Base-by-base conservation (phyloP, 805 yeast species). In the Ogataea neopini region DNA sequence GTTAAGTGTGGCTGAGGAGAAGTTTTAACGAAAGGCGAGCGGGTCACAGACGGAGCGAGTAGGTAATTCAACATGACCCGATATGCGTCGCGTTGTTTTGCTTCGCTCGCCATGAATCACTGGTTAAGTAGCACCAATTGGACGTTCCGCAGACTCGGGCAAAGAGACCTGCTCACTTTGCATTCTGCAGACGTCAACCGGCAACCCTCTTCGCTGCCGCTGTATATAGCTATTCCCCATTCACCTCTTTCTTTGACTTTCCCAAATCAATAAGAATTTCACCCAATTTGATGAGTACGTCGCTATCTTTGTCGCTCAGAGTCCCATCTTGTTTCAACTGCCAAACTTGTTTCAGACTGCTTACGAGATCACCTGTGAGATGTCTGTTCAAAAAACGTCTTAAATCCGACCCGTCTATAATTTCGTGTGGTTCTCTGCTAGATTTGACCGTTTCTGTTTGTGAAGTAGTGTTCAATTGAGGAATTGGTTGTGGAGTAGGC, bases 361-460 rank as follows among this genome's bases (percentile, higher is more conserved):
- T 68, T 20, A 77, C 59, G 38, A 79, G 58, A 35, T 74, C 72
- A n/a, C 49, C 54, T 1, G 83, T 76, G 43, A 79, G 56, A 48
- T 77, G 67, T 51, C 70, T 61, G 56, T 79, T 77, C 54, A 79
- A 63, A 60, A 76, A 79, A 41, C 67, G 71, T 48, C 84, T 65
- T 6, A 79, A 63, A 0, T 77, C 69, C 1, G 80, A 75, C 1
- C 84, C 84, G 13, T 81, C 83, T 9, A 79, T 77, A 15, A 76
- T 67, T 50, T 76, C 81, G 36, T 60, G 57, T 2, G 47, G 40
- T 2, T 59, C 57, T 43, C 52, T 60, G 14, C 43, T 49, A 6
- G 58, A 41, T 22, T 56, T 54, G 1, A 51, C 52, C 2, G 44
- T 37, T 4, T 25, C 49, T 9, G 39, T 40, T 6, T 39, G 37